Evolutionary conservation across 257 asterid species (phyloP).

Genomic region (Nicotiana attenuata): DNA sequence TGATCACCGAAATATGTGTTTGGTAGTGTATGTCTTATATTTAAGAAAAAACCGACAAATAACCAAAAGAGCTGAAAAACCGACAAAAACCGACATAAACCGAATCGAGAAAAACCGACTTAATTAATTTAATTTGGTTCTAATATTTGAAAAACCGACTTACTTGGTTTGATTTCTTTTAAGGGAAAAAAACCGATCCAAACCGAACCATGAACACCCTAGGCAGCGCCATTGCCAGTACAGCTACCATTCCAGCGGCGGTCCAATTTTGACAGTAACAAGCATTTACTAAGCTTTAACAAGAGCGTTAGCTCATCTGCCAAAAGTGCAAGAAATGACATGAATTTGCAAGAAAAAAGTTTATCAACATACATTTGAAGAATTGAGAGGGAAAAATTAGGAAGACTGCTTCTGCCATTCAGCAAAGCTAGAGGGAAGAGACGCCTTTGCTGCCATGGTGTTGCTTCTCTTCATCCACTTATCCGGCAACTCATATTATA

Average conservation of each 20-base stretch:
- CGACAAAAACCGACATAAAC: too few relatives aligned
- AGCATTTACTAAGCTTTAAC: background rate
- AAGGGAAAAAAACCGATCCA: too few relatives aligned
- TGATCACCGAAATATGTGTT: too few relatives aligned
- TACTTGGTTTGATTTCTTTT: too few relatives aligned
- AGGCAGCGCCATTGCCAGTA: background rate
- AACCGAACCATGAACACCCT: too few relatives aligned
- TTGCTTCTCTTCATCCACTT: conserved; percentile 1
- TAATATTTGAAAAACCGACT: too few relatives aligned
- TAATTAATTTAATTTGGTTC: too few relatives aligned
- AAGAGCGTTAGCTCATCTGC: background rate
- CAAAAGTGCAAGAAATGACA: background rate
- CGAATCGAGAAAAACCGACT: too few relatives aligned
- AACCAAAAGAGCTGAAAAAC: too few relatives aligned
- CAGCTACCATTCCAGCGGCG: background rate
- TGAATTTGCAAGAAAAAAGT: background rate
- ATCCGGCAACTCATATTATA: background rate
- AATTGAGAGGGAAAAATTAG: background rate
- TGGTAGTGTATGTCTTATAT: too few relatives aligned
- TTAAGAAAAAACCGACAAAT: too few relatives aligned
- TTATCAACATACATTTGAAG: background rate
- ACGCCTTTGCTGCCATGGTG: conserved; percentile 11
- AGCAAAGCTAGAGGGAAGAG: background rate
- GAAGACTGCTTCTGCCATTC: conserved; percentile 7
- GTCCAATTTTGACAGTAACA: background rate